A percentile compares a stretch with the other conserved stretches of the same genome.
Conservation (phyloP, 2,329 filamentous ascomycete species). For the Xylaria sp. region DNA sequence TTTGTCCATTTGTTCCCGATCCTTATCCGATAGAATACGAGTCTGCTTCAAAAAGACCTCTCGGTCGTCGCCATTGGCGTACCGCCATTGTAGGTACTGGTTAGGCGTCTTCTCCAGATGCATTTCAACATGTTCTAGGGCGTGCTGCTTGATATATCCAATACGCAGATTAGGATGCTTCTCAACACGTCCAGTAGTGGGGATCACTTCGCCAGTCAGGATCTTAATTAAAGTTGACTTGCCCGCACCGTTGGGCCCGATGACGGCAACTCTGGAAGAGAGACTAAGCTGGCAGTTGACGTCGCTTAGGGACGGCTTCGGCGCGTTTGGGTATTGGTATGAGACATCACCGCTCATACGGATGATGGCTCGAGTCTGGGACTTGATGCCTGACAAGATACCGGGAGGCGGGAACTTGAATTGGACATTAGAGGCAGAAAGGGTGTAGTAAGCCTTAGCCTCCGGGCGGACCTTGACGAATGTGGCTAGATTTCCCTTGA, state of each 20-base stretch:
- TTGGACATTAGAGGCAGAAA: slow-evolving; percentile 84
- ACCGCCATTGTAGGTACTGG: slow-evolving; percentile 98
- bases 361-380: slow-evolving; percentile 89
- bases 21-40: slow-evolving; percentile 82
- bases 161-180: slow-evolving; percentile 99
- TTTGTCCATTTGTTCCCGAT: slow-evolving; percentile 91
- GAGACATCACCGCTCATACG: slow-evolving; percentile 91
- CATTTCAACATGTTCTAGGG: slow-evolving; percentile 99
- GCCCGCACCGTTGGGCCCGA: slow-evolving; percentile 95
- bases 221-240: slow-evolving; percentile 99
- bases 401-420: slow-evolving; percentile 99
- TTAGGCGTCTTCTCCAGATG: slow-evolving; percentile 99
- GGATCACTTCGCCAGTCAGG: slow-evolving; percentile 89
- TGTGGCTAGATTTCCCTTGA: slow-evolving; percentile 79
- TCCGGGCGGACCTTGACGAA: slow-evolving; percentile 93
- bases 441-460: slow-evolving; percentile 96
- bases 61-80: slow-evolving; percentile 94
- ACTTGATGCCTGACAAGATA: slow-evolving; percentile 94
- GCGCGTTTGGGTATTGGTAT: slow-evolving; percentile 88
- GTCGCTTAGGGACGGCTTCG: slow-evolving; percentile 85
- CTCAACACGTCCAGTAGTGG: slow-evolving; percentile 84
- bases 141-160: slow-evolving; percentile 99
- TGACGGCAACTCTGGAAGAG: slow-evolving; percentile 93
- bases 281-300: slow-evolving; percentile 87
- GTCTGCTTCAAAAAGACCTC: slow-evolving; percentile 98